Base-by-base conservation (phyloP, 306 rosid species). In the Prunus armeniaca region DNA sequence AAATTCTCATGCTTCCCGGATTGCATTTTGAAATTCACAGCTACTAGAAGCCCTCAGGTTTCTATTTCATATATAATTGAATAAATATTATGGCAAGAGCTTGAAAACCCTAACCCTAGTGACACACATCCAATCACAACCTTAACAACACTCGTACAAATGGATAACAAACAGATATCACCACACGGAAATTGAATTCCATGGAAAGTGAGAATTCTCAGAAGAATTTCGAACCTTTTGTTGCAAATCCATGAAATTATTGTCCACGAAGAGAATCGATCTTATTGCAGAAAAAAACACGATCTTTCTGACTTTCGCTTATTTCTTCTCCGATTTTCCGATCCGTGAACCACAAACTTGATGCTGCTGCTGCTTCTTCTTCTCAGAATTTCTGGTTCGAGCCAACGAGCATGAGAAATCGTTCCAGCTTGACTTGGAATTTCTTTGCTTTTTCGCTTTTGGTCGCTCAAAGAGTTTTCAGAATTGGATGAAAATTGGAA, bases 1-100 rank as follows among this genome's bases (percentile, higher is more conserved):
- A 82, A 90, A 25, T 83, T 87, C 22, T 86, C 93, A 65, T 79
- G 87, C 80, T 87, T 81, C 46, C 93, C 80, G 69, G 78, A 78
- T 34, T 89, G 91, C 98, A 89, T 95, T 27, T 28, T 81, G 55
- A 47, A 50, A 32, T 30, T 49, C 9, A 65, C 76, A 60, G 47
- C 38, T 3, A 62, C 25, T 38, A 38, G 43, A 34, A 63, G 18
- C 22, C 78, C 60, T 15, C 55, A 71, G 12, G 38, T 46, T 68
- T 45, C 51, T 22, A 24, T 18, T 10, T 45, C 30, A 9, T 45
- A 57, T 3, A 34, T 2, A 60, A 10, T 38, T 28, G 60, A 65
- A 15, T 18, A 78, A 2, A 51, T 28, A 69, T 19, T 30, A 69
- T 1, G 52, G 28, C 30, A 51, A 9, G 25, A 69, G 62, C 74